Percentiles rank a stretch among this genome's conserved stretches.
phyloP scores from a whole-genome alignment of 768 basidiomycete genomes.

The Tulasnella sp. region DNA sequence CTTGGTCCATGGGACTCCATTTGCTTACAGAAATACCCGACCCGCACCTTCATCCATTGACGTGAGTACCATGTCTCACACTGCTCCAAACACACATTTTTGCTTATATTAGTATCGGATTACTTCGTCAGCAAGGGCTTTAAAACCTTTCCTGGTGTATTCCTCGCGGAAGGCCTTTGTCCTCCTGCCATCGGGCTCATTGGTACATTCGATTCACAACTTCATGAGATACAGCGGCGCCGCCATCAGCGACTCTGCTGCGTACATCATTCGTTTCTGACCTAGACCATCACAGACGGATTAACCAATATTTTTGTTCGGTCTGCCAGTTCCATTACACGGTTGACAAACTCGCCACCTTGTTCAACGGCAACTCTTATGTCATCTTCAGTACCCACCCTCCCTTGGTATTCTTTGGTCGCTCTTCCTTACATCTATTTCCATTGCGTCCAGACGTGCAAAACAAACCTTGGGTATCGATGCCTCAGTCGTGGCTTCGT shows the following conservation, averaged over 20 bases:
- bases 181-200: constrained; percentile 48
- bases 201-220: constrained; percentile 57
- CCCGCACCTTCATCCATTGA: constrained; percentile 46
- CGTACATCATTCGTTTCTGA: constrained; percentile 37
- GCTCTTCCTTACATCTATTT: not conserved
- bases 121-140: constrained; percentile 56
- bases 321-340: constrained; percentile 19
- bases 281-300: not conserved
- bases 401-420: constrained; percentile 1
- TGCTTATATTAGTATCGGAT: constrained; percentile 30
- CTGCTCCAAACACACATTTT: too few relatives aligned
- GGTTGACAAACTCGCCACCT: constrained; percentile 56
- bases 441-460: constrained; percentile 34
- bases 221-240: constrained; percentile 57
- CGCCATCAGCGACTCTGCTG: constrained; percentile 48
- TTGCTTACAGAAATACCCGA: constrained; percentile 45
- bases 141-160: constrained; percentile 59
- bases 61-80: constrained; percentile 31
- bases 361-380: constrained; percentile 49
- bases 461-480: constrained; percentile 62
- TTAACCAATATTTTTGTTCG: not conserved
- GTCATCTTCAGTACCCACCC: constrained; percentile 59
- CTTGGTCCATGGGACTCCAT: too few relatives aligned
- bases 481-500: constrained; percentile 48
- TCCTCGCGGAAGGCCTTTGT: constrained; percentile 55